These are phyloP conservation scores for Lasiosphaeria hispida DNA, from an alignment of 495 filamentous ascomycete genomes.

Conservation along the genomic window DNA sequence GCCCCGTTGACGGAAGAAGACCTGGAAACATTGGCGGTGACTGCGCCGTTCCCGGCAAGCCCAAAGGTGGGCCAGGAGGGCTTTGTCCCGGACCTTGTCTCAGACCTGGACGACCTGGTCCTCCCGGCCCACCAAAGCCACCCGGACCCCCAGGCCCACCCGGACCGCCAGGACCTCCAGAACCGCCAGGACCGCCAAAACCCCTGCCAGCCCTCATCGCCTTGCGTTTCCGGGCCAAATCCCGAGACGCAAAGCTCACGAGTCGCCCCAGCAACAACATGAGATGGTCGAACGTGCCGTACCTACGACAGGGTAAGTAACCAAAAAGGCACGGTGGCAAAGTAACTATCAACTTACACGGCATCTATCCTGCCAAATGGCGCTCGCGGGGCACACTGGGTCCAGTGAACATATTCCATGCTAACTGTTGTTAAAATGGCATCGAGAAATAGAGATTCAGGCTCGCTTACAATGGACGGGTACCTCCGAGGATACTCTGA, in stretches of 20 bases:
- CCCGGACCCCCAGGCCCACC: not conserved
- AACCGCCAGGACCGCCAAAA: no score
- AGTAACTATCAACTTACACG: constrained; percentile 44
- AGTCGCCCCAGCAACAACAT: constrained; percentile 78
- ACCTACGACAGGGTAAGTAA: constrained; percentile 37
- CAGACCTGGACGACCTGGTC: not conserved
- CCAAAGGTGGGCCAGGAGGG: constrained; percentile 12
- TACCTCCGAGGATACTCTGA: constrained; percentile 86
- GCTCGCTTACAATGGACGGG: constrained; percentile 71
- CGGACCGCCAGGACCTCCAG: not conserved
- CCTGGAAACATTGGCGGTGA: constrained; percentile 53
- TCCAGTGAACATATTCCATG: constrained; percentile 75
- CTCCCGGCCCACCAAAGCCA: not conserved
- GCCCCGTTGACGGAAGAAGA: constrained; percentile 59
- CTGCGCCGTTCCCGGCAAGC: constrained; percentile 26
- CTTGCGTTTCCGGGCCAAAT: constrained; percentile 74
- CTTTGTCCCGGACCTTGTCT: not conserved
- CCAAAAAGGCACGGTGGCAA: not conserved
- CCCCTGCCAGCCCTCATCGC: constrained; percentile 27
- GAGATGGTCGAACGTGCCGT: constrained; percentile 82
- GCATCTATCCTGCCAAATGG: constrained; percentile 75
- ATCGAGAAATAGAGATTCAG: not conserved
- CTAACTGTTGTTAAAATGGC: constrained; percentile 44
- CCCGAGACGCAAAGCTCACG: constrained; percentile 75
- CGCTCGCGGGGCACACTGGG: constrained; percentile 79